Evolutionary conservation across 2,329 filamentous ascomycete species (phyloP), one percentile per base, ranked within the genome.

Genomic region (Botryotinia convoluta): DNA sequence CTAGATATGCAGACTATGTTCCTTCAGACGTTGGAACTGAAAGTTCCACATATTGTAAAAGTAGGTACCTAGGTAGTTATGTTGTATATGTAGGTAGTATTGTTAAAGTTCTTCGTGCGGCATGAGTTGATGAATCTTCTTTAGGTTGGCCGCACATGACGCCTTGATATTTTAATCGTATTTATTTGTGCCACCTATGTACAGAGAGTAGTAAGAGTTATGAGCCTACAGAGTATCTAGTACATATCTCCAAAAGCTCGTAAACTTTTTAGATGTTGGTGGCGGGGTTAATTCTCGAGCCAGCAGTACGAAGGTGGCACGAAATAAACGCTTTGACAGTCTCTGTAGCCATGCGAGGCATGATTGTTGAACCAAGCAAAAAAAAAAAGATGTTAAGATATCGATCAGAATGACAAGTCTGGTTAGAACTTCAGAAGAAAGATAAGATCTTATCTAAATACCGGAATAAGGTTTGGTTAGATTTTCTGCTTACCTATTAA

Each of bases 381-480:
- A 35, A 29, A n/a, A 14, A 54, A 54, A 54, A 54, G n/a, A 54
- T 29, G 2, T 29, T 54, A 18, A 29, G 26, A 54, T 54, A 54
- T 54, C 26, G n/a, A 54, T 29, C n/a, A 26, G 8, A 62, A 16
- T 42, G 37, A 61, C 20, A 16, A 32, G 42, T 45, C 42, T n/a
- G 32, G 42, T 32, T 51, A 68, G 10, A 29, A 29, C 29, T 29
- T 42, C 0, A 42, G 16, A n/a, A 44, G 26, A 45, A 22, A 64
- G 64, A 68, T 68, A 68, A 68, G 45, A 68, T 68, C 64, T 67
- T 67, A 67, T 67, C 64, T 67, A 3, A 22, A 54, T 39, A 9
- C 10, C 12, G 51, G 26, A 54, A 39, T 39, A 54, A 67, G 32
- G 26, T 39, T 67, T 39, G 42, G 10, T 35, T 29, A 18, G 61